Conservation (phyloP, 352 stramenopile species). For the Globisporangium megalacanthum region DNA sequence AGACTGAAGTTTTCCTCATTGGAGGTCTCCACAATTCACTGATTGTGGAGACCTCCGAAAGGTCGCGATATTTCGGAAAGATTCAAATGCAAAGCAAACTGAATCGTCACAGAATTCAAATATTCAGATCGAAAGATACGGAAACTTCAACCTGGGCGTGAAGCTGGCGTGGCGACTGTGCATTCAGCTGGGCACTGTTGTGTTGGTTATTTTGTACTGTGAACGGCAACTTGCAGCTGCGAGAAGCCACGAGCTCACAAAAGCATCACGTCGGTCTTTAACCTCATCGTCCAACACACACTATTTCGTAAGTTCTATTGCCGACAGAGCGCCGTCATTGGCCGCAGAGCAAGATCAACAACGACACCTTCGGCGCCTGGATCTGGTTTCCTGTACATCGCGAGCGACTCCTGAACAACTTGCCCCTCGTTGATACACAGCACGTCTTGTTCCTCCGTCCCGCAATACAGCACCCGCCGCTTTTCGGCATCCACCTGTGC, state of each 20-base stretch:
- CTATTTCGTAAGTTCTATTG: constrained; percentile 18
- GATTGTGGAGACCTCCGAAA: too few relatives aligned
- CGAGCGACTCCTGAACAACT: constrained; percentile 76
- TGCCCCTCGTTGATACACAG: constrained; percentile 88
- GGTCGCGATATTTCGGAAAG: too few relatives aligned
- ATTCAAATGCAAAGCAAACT: too few relatives aligned
- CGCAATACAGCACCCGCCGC: constrained; percentile 61
- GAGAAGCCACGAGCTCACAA: background rate
- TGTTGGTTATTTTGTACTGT: too few relatives aligned
- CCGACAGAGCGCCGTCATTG: constrained; percentile 60
- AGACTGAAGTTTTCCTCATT: too few relatives aligned
- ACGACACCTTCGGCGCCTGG: constrained; percentile 68
- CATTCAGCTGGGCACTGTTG: too few relatives aligned
- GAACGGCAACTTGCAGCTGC: too few relatives aligned
- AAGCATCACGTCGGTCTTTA: background rate
- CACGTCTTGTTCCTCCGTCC: constrained; percentile 80
- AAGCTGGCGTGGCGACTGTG: too few relatives aligned
- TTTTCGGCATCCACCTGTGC: constrained; percentile 66
- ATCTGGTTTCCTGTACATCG: constrained; percentile 75
- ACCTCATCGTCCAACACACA: background rate
- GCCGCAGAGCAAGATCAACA: constrained; percentile 57
- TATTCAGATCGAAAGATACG: too few relatives aligned
- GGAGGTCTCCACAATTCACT: too few relatives aligned
- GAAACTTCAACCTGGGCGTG: too few relatives aligned
- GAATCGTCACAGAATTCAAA: too few relatives aligned